These are phyloP conservation scores for Pythium folliculosum DNA, from an alignment of 352 stramenopile species.

Conservation along the genomic window DNA sequence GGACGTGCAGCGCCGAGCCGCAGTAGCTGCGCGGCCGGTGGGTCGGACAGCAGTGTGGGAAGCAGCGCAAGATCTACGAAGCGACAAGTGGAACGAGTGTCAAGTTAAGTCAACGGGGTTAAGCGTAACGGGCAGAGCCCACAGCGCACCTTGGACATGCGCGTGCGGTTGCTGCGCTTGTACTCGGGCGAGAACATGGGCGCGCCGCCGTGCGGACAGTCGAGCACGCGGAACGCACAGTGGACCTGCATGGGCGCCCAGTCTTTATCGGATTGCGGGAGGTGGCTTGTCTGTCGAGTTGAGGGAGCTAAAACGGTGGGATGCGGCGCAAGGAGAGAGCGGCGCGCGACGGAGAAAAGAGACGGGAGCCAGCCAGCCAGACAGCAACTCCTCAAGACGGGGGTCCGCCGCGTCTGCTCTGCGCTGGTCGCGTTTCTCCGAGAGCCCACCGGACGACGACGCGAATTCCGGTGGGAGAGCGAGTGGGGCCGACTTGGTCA, in stretches of 20 bases:
- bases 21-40: constrained; percentile 56
- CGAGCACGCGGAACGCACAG: constrained; percentile 35
- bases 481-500: constrained; percentile 2
- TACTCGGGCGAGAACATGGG: constrained; percentile 31
- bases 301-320: too few relatives aligned
- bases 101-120: not conserved
- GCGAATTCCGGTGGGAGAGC: too few relatives aligned
- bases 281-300: constrained; percentile 9
- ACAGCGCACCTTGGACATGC: constrained; percentile 48
- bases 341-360: too few relatives aligned
- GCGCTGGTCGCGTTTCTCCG: not conserved
- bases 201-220: constrained; percentile 29
- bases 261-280: not conserved
- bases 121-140: not conserved
- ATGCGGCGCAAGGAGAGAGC: too few relatives aligned
- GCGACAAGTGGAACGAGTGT: not conserved
- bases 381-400: too few relatives aligned
- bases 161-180: constrained; percentile 44
- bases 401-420: not conserved
- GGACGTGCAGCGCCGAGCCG: constrained; percentile 41
- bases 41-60: constrained; percentile 56
- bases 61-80: constrained; percentile 55
- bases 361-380: too few relatives aligned
- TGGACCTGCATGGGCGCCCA: constrained; percentile 26
- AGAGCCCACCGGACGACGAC: not conserved